Base-by-base conservation (phyloP, 2,329 filamentous ascomycete genomes). In the Alternaria longipes region DNA sequence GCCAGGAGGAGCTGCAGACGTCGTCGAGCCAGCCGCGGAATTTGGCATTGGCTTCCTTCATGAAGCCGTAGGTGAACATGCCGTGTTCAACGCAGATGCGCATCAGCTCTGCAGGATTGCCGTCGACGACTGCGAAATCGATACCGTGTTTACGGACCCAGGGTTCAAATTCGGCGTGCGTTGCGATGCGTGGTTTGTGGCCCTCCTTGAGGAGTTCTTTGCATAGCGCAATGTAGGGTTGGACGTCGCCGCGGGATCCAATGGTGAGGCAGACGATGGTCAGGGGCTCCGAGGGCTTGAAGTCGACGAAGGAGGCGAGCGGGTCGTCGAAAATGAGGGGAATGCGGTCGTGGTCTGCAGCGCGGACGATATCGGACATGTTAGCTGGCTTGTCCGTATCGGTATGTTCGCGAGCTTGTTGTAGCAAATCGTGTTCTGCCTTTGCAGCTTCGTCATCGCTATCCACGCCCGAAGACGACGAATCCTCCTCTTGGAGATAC, bases 11-110 rank as follows among this genome's bases (percentile, higher is more conserved):
- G 16, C 85, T 85, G 36, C 97, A 87, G 22, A 99, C 86, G 44
- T 93, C 91, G 70, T 98, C 94, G 18, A 99, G 89, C 94, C 95
- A 99, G n/a, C 89, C 90, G 55, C 95, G 90, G 80, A 98, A 97
- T 69, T 76, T 78, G 18, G 74, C 71, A 24, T 75, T 94, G 38
- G 94, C 94, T 77, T 97, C 94, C 60, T 87, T 90, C 56, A 99
- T 82, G 78, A 99, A 99, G 0, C 92, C 90, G 71, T 91, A 91
- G 0, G 95, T 98, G 74, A 99, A 99, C 81, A 97, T 98, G 72
- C 95, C 95, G 74, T 98, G 93, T 75, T 98, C 93, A 50, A 98
- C 94, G 74, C 95, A 99, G 41, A 99, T 89, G 1, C 91, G 87
- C 94, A 99, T 98, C 46, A 99, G 85, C 79, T 98, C 94, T 32